Conservation (phyloP, 2,329 filamentous ascomycete species). For the Bimuria novae-zelandiae region DNA sequence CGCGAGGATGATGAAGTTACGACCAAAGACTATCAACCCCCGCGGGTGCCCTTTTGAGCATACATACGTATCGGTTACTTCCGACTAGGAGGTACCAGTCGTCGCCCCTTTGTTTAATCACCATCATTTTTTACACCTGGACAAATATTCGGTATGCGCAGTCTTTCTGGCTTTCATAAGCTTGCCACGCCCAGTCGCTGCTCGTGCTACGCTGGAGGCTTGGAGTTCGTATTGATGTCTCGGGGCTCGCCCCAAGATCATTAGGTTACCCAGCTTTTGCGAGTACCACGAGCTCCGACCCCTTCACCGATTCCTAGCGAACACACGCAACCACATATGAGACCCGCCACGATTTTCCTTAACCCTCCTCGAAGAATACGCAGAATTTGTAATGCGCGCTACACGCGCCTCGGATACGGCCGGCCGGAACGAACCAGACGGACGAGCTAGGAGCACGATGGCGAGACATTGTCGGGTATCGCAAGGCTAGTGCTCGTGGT, state of each 20-base stretch:
- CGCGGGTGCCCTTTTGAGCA: constrained; percentile 46
- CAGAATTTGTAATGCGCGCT: constrained; percentile 9
- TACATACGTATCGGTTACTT: constrained; percentile 31
- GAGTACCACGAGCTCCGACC: constrained; percentile 1
- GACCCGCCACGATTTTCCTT: constrained; percentile 3
- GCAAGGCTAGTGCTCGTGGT: constrained; percentile 2
- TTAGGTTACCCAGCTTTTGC: too few species aligned
- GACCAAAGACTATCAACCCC: constrained; percentile 46
- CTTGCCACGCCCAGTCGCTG: constrained; percentile 9
- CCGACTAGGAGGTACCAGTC: constrained; percentile 13
- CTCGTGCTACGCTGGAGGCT: not conserved
- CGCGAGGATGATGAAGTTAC: constrained; percentile 43
- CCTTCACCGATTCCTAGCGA: constrained; percentile 1
- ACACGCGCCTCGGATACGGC: constrained; percentile 8
- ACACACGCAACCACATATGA: constrained; percentile 3
- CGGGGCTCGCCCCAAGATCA: too few species aligned
- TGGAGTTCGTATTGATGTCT: not conserved
- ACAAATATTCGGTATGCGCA: constrained; percentile 42
- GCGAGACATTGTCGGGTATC: constrained; percentile 4
- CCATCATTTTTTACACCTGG: constrained; percentile 15
- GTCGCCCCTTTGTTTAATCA: constrained; percentile 25
- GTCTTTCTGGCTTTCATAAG: constrained; percentile 17
- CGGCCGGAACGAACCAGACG: not conserved
- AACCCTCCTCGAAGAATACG: constrained; percentile 2
- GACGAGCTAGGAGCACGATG: not conserved